A percentile compares a stretch with the other conserved stretches of the same genome.
Conservation (phyloP, 495 filamentous ascomycete species). For the Choiromyces venosus region DNA sequence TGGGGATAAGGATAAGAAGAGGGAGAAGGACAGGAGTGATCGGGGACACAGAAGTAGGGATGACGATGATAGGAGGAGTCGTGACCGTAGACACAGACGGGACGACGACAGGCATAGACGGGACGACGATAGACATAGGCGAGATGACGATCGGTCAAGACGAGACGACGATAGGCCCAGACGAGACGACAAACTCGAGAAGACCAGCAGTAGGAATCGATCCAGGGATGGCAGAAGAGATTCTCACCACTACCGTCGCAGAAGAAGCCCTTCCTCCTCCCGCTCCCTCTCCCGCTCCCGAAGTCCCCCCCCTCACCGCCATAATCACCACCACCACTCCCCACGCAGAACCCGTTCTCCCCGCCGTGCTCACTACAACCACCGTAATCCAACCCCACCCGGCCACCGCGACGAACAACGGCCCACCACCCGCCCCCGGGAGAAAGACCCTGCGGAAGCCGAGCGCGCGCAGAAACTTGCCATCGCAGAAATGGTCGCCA, state of each 20-base stretch:
- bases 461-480: slow-evolving; percentile 66
- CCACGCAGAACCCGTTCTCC: slow-evolving; percentile 12
- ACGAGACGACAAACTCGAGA: slow-evolving; percentile 33
- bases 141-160: slow-evolving; percentile 40
- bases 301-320: slow-evolving; percentile 16
- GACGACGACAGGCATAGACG: slow-evolving; percentile 39
- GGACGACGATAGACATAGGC: slow-evolving; percentile 43
- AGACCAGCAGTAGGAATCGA: not conserved
- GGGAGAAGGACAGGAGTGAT: slow-evolving; percentile 52
- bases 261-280: slow-evolving; percentile 22
- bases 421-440: slow-evolving; percentile 10
- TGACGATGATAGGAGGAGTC: slow-evolving; percentile 40
- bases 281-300: slow-evolving; percentile 27
- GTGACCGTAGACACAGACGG: slow-evolving; percentile 43
- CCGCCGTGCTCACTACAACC: slow-evolving; percentile 12
- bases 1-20: slow-evolving; percentile 47
- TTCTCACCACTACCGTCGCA: slow-evolving; percentile 14
- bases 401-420: slow-evolving; percentile 6
- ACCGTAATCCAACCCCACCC: slow-evolving; percentile 19
- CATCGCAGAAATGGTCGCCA: slow-evolving; percentile 67
- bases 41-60: slow-evolving; percentile 48
- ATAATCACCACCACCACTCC: not conserved
- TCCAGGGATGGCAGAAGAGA: slow-evolving; percentile 8
- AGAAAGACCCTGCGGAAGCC: slow-evolving; percentile 40
- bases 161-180: slow-evolving; percentile 41